Evolutionary conservation across 2,329 filamentous ascomycete species (phyloP), one percentile per base, ranked within the genome.

Genomic region (Alternaria consortialis): DNA sequence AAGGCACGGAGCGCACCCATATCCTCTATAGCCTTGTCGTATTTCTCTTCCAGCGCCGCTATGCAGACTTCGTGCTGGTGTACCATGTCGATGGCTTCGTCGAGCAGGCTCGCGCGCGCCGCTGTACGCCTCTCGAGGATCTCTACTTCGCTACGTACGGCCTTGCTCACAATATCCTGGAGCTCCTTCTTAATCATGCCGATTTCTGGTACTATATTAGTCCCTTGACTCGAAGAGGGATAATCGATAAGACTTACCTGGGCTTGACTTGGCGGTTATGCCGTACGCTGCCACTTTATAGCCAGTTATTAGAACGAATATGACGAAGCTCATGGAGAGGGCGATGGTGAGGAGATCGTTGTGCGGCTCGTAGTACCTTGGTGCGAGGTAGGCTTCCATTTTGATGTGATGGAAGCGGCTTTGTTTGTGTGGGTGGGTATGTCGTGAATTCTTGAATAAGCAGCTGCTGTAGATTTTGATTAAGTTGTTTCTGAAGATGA

Each of bases 331-430:
- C 23, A 42, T 12, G 4, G 27, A n/a, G 37, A 53, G 51, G 37
- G 37, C 11, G 27, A 53, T 32, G 17, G 3, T 43, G 13, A 43
- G 27, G 27, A 32, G 7, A n/a, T 12, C 27, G 37, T 27, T 43
- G 8, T 1, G n/a, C 12, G 37, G 51, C 37, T 53, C 37, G 51
- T 40, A 53, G 51, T 53, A 23, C 1, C 34, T 43, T 43, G 37
- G 51, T 25, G 23, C 15, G 17, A 53, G 37, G 17, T 53, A 53
- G 25, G 36, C 37, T 53, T 53, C 51, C 51, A 53, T 53, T 25
- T 32, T 13, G 37, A 15, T 53, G 37, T 27, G n/a, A 17, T 43
- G 27, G 7, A 17, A 32, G 37, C 2, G 27, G 13, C 17, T 2
- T n/a, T 43, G 34, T 9, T 53, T n/a, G 37, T 40, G 25, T 6